A percentile compares a stretch with the other conserved stretches of the same genome.
Conservation (phyloP, 768 basidiomycete species). For the Podaxis rugospora region DNA sequence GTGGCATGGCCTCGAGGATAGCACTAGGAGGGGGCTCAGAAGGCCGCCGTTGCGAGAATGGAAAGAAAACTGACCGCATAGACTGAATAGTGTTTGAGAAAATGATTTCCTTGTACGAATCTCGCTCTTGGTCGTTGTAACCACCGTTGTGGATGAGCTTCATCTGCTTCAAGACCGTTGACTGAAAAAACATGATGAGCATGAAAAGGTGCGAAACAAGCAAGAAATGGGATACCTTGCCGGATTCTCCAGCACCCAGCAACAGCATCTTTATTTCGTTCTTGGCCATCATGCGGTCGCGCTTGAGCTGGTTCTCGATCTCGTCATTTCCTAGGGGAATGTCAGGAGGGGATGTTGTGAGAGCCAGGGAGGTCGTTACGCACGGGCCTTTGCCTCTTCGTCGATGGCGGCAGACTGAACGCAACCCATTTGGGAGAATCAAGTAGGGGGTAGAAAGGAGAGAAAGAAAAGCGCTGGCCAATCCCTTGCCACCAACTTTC, state of each 20-base stretch:
- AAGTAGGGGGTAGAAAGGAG: constrained; percentile 6
- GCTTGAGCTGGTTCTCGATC: constrained; percentile 90
- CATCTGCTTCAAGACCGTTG: constrained; percentile 95
- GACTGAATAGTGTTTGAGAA: constrained; percentile 92
- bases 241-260: constrained; percentile 94
- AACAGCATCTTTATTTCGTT: constrained; percentile 97
- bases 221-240: constrained; percentile 56
- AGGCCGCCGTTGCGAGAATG: background rate
- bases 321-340: constrained; percentile 72
- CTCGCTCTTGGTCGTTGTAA: constrained; percentile 84
- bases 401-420: constrained; percentile 67
- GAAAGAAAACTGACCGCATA: constrained; percentile 63
- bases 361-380: constrained; percentile 26
- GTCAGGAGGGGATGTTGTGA: background rate
- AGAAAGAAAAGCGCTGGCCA: constrained; percentile 7
- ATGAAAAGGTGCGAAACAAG: background rate
- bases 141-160: constrained; percentile 92
- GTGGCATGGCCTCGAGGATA: constrained; percentile 89
- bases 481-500: background rate
- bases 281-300: constrained; percentile 83
- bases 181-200: constrained; percentile 33
- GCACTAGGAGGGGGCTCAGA: constrained; percentile 40
- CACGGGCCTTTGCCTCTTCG: constrained; percentile 80
- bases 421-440: constrained; percentile 54
- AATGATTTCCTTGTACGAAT: constrained; percentile 94